These are phyloP conservation scores for Leptosphaerulina australis DNA, from an alignment of 2,329 filamentous ascomycete genomes.

Conservation along the genomic window DNA sequence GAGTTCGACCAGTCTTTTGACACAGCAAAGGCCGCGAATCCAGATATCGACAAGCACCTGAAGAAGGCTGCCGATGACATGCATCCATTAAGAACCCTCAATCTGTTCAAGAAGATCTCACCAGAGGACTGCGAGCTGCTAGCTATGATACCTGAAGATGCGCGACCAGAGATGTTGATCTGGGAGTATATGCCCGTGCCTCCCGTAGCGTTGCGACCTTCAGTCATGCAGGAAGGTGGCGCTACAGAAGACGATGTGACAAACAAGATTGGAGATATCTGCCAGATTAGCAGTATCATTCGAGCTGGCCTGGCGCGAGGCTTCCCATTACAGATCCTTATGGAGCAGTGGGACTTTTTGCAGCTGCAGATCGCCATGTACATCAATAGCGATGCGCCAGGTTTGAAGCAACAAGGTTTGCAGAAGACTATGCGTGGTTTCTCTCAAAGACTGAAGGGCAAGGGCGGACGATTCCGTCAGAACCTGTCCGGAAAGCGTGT, in stretches of 20 bases:
- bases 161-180: slow-evolving; percentile 93
- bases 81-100: slow-evolving; percentile 85
- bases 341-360: slow-evolving; percentile 98
- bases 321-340: slow-evolving; percentile 83
- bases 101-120: slow-evolving; percentile 87
- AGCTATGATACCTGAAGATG: slow-evolving; percentile 83
- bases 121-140: slow-evolving; percentile 88
- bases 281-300: slow-evolving; percentile 88
- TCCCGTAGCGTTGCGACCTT: slow-evolving; percentile 91
- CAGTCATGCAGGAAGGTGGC: slow-evolving; percentile 88
- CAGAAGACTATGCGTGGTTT: slow-evolving; percentile 92
- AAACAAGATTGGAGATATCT: slow-evolving; percentile 94
- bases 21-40: slow-evolving; percentile 75
- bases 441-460: slow-evolving; percentile 93
- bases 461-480: slow-evolving; percentile 95
- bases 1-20: slow-evolving; percentile 86
- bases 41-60: slow-evolving; percentile 87
- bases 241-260: slow-evolving; percentile 97
- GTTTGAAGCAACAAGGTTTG: slow-evolving; percentile 84
- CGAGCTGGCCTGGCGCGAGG: slow-evolving; percentile 82
- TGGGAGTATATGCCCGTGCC: slow-evolving; percentile 97
- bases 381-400: slow-evolving; percentile 94
- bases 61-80: slow-evolving; percentile 94
- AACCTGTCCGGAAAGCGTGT: slow-evolving; percentile 98
- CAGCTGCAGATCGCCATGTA: slow-evolving; percentile 97